Percentiles rank a stretch among this genome's conserved stretches.
Evolutionary conservation across 2,329 filamentous ascomycete species (phyloP).

Genomic region (Sporothrix sp.): DNA sequence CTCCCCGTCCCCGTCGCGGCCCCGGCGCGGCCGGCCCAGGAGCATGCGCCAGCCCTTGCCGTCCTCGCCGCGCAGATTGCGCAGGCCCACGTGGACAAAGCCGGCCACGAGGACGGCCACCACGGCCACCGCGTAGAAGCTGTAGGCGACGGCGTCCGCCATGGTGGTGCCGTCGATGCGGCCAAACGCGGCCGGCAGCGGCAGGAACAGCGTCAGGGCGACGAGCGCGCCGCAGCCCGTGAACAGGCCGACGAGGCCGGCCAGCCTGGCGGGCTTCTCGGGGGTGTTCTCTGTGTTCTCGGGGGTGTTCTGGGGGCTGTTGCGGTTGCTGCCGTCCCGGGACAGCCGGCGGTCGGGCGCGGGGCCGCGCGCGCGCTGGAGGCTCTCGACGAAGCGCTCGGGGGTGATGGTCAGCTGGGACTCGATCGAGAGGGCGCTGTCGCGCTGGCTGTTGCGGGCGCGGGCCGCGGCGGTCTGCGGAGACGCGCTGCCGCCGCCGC

Average conservation of each 20-base stretch:
- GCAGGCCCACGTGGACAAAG: conserved; percentile 71
- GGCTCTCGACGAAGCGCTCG: conserved; percentile 36
- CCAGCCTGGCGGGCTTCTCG: conserved; percentile 52
- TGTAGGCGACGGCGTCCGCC: conserved; percentile 64
- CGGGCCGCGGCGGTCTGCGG: conserved; percentile 24
- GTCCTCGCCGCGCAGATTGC: conserved; percentile 59
- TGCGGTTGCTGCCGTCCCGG: conserved; percentile 15
- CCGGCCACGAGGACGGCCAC: conserved; percentile 64
- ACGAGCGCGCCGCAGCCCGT: conserved; percentile 87
- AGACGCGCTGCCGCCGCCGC: conserved; percentile 14
- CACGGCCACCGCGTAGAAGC: conserved; percentile 76
- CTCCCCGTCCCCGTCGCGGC: conserved; percentile 10
- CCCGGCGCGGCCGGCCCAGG: conserved; percentile 30
- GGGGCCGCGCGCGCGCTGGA: conserved; percentile 6
- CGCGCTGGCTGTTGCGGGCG: conserved; percentile 34
- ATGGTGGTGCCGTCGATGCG: conserved; percentile 62
- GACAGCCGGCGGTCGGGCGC: conserved; percentile 23
- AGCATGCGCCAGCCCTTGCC: conserved; percentile 60
- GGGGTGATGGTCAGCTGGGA: conserved; percentile 70
- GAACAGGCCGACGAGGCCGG: conserved; percentile 84
- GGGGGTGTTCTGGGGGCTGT: not conserved
- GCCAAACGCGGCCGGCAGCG: conserved; percentile 70
- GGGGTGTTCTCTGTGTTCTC: not conserved
- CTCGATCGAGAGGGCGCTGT: conserved; percentile 58
- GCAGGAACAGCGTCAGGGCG: conserved; percentile 72